Evolutionary conservation across 164 flowering plant species (phyloP), one percentile per base, ranked within the genome.

Genomic region (Akebia trifoliata): DNA sequence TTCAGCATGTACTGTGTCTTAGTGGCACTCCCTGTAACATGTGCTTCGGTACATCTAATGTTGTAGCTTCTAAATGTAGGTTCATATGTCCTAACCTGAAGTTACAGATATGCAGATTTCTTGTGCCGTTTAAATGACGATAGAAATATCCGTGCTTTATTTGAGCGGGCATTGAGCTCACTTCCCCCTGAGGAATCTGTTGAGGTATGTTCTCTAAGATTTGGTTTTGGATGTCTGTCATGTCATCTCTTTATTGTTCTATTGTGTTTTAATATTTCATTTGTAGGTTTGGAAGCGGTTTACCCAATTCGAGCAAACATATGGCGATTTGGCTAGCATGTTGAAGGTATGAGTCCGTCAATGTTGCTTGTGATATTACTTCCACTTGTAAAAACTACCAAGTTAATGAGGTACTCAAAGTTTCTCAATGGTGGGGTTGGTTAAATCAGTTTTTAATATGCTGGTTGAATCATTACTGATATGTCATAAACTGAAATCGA

Each of bases 291-390:
- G 98, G 98, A 92, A 92, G 70, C 72, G 80, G 34, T 92, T 89
- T 70, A 49, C 71, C 43, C 76, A 79, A 60, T 89, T 92, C 68
- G 98, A 92, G 76, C 86, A 88, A 67, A 81, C 81, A 34, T 92
- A 89, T 72, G 98, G 98, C 61, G 98, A 92, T 67, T 73, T 92
- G 55, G 66, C 90, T 43, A 92, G 96, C 76, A 84, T 89, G 87
- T 66, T 92, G 61, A 86, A 85, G 93, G 98, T 86, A 74, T 42
- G 58, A 14, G 8, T 31, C 32, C 26, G 2, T 20, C 8, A n/a
- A n/a, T 44, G 48, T 38, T 8, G 3, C 20, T 51, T 35, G 37
- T 9, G 2, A 7, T 52, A 15, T 32, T 26, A n/a, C n/a, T n/a
- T n/a, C n/a, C 20, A 29, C 1, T 26, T 9, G 15, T 4, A 9